Conservation (phyloP, 257 asterid genomes). For the Solanum paucissectum region DNA sequence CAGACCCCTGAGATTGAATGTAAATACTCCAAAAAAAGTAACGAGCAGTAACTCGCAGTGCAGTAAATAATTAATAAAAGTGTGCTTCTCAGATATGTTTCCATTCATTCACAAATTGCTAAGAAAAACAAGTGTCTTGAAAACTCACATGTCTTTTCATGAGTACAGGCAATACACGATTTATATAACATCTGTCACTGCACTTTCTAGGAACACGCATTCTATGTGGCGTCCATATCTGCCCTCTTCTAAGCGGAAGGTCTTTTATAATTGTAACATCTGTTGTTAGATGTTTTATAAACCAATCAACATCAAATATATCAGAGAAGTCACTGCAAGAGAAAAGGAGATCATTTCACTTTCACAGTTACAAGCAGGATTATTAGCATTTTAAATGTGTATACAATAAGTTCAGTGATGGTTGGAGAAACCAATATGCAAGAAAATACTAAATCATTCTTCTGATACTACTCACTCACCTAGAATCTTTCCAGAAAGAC, state of each 20-base stretch:
- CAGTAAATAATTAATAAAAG: neutral
- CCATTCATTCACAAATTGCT: neutral
- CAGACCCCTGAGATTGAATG: neutral
- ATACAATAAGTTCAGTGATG: neutral
- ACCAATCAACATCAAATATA: slow-evolving; percentile 80
- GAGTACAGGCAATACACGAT: slow-evolving; percentile 73
- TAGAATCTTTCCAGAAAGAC: slow-evolving; percentile 96
- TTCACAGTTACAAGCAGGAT: neutral
- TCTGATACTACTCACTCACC: slow-evolving; percentile 46
- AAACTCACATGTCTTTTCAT: slow-evolving; percentile 68
- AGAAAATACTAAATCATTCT: neutral
- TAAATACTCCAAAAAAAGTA: neutral
- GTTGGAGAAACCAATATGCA: neutral
- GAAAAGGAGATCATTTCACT: slow-evolving; percentile 6
- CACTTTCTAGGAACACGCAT: slow-evolving; percentile 97
- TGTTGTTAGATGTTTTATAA: slow-evolving; percentile 53
- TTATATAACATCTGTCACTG: slow-evolving; percentile 64
- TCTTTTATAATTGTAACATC: slow-evolving; percentile 75
- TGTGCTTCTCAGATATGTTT: neutral
- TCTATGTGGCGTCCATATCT: slow-evolving; percentile 59
- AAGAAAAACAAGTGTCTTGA: neutral
- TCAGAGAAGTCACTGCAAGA: slow-evolving; percentile 85
- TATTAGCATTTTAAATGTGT: neutral
- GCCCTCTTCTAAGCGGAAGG: slow-evolving; percentile 74
- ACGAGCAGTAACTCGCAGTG: neutral